phyloP scores from a whole-genome alignment of 1,284 basidiomycete species.

The Ceratobasidium sp. region DNA sequence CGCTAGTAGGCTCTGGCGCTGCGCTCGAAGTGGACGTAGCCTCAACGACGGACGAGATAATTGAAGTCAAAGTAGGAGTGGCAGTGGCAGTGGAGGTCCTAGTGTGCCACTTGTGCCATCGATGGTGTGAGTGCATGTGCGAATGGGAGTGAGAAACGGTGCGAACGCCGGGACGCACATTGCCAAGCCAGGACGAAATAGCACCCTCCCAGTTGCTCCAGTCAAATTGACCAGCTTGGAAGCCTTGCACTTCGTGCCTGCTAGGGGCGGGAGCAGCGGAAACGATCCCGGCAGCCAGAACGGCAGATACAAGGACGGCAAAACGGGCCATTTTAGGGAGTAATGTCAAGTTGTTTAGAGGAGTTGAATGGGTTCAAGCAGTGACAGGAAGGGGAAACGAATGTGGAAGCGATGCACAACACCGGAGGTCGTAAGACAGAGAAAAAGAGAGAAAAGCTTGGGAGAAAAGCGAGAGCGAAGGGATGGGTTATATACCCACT shows the following conservation, averaged over 20 bases:
- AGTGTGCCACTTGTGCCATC: constrained; percentile 21
- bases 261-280: constrained; percentile 19
- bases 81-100: constrained; percentile 25
- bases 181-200: not conserved
- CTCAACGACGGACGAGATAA: not conserved
- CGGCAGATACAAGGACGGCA: constrained; percentile 21
- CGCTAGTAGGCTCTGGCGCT: not conserved
- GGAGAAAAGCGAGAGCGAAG: not conserved
- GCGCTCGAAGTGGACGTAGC: not conserved
- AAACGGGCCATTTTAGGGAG: constrained; percentile 24
- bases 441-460: constrained; percentile 32
- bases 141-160: constrained; percentile 9
- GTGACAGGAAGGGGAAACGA: constrained; percentile 33
- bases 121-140: constrained; percentile 34
- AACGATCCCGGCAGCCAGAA: constrained; percentile 6
- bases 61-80: not conserved
- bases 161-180: constrained; percentile 38
- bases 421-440: constrained; percentile 9
- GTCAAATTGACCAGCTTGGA: not conserved
- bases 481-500: constrained; percentile 26
- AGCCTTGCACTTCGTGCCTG: not conserved
- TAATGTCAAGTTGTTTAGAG: constrained; percentile 9
- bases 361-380: constrained; percentile 6
- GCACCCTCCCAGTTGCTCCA: constrained; percentile 19
- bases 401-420: constrained; percentile 28